These are phyloP conservation scores for Colletotrichum abscissum DNA, from an alignment of 2,329 filamentous ascomycete species.

Conservation along the genomic window DNA sequence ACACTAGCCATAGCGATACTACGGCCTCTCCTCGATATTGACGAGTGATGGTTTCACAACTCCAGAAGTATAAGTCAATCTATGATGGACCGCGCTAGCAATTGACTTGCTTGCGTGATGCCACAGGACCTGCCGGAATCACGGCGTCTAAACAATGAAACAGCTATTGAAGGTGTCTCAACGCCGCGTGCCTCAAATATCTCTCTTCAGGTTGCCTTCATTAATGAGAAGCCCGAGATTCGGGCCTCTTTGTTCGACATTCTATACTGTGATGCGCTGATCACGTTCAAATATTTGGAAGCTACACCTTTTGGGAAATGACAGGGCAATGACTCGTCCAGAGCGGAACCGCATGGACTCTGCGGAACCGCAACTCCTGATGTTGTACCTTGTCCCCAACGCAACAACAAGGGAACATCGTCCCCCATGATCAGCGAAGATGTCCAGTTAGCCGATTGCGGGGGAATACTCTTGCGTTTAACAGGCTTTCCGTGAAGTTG, in stretches of 20 bases:
- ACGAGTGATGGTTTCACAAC: too few relatives aligned
- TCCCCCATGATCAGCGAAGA: not conserved
- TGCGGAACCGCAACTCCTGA: not conserved
- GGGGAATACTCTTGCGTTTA: not conserved
- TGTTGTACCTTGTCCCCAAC: not conserved
- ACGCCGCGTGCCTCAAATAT: not conserved
- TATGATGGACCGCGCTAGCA: fast-evolving
- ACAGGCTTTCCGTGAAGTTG: not conserved
- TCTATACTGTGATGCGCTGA: not conserved
- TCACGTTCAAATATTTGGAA: not conserved
- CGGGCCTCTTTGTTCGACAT: not conserved
- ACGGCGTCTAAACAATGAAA: not conserved
- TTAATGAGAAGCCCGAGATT: not conserved
- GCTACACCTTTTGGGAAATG: not conserved
- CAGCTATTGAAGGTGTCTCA: not conserved
- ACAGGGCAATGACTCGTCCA: not conserved
- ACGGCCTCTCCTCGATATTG: too few relatives aligned
- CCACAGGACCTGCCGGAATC: too few relatives aligned
- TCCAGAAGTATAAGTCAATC: too few relatives aligned
- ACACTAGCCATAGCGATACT: too few relatives aligned
- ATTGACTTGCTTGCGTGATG: too few relatives aligned
- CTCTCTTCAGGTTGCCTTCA: not conserved
- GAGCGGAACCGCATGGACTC: not conserved
- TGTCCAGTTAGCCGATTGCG: not conserved
- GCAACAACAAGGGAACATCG: not conserved